A percentile compares a stretch with the other conserved stretches of the same genome.
phyloP scores from a whole-genome alignment of 306 rosid species.

The Rosa rugosa region DNA sequence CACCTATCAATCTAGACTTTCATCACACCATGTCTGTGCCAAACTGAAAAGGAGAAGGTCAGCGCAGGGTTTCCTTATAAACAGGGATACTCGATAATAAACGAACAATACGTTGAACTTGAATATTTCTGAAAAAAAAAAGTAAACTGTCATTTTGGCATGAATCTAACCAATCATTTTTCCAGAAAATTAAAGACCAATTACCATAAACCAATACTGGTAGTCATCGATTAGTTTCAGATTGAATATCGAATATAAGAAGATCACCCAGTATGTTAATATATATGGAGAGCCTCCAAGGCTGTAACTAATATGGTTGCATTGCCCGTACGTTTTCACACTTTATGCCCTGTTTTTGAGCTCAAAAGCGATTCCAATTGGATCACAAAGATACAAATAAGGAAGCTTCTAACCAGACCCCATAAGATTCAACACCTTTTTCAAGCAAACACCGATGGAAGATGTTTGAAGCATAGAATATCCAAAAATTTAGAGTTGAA shows the following conservation, averaged over 20 bases:
- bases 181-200: not conserved
- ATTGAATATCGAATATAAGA: not conserved
- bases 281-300: not conserved
- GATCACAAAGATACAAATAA: not conserved
- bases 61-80: not conserved
- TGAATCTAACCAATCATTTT: not conserved
- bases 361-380: not conserved
- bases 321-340: not conserved
- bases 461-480: conserved; percentile 1
- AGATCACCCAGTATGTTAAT: not conserved
- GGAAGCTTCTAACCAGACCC: not conserved
- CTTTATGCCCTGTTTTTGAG: not conserved
- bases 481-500: not conserved
- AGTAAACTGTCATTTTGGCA: not conserved
- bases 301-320: not conserved
- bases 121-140: not conserved
- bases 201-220: not conserved
- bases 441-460: conserved; percentile 1
- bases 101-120: not conserved
- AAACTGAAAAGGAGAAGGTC: not conserved
- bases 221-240: not conserved
- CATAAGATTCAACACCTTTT: conserved; percentile 4
- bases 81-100: not conserved
- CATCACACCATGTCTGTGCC: not conserved
- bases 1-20: not conserved